phyloP scores from a whole-genome alignment of 202 grass and related monocot species.

The Panicum hallii region DNA sequence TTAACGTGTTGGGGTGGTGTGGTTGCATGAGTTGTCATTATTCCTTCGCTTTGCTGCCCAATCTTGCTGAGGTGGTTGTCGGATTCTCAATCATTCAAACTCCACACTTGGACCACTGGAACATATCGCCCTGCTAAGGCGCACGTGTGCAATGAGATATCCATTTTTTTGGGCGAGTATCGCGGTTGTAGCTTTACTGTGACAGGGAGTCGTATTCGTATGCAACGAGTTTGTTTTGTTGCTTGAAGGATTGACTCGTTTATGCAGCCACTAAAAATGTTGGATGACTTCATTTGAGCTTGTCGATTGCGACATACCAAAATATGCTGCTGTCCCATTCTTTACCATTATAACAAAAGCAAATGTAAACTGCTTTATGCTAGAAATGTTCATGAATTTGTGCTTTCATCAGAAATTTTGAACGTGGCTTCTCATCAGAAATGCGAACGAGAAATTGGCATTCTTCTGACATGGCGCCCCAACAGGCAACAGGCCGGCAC shows the following conservation, averaged over 20 bases:
- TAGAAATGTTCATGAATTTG: neutral
- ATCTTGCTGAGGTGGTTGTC: slow-evolving; percentile 23
- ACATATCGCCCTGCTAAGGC: neutral
- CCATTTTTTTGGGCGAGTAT: neutral
- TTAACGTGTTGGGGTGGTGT: neutral
- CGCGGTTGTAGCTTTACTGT: neutral
- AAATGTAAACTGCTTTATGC: neutral
- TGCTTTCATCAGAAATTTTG: neutral
- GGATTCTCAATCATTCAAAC: slow-evolving; percentile 20
- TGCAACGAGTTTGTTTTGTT: neutral
- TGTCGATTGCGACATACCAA: neutral
- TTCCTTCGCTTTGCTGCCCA: slow-evolving; percentile 13
- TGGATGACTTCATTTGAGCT: neutral
- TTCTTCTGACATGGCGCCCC: too few relatives aligned
- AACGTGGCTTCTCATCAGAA: neutral
- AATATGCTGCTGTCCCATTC: neutral
- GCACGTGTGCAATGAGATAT: neutral
- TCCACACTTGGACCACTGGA: neutral
- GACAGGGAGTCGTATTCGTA: neutral
- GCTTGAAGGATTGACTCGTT: neutral
- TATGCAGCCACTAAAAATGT: too few relatives aligned
- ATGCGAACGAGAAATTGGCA: neutral
- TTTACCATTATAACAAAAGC: neutral
- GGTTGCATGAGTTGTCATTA: slow-evolving; percentile 32
- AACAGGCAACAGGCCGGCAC: too few relatives aligned